Evolutionary conservation across 176 grass and related monocot genomes (phyloP).

Genomic region (Zoysia pacifica): DNA sequence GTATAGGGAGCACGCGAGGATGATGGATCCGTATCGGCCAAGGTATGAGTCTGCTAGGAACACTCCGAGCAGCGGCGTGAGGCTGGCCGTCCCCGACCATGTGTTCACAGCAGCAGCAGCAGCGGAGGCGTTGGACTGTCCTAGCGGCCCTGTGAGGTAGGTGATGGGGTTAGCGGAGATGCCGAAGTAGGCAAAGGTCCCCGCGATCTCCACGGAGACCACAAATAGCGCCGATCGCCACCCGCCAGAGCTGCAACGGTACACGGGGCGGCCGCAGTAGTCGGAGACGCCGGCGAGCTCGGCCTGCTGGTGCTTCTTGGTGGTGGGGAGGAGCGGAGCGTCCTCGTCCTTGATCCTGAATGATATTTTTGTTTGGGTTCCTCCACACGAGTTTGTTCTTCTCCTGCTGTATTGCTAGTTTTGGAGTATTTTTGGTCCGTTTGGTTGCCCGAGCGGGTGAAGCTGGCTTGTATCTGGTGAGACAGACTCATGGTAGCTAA

Average conservation of each 20-base stretch:
- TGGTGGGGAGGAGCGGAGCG: no score
- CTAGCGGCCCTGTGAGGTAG: slow-evolving; percentile 62
- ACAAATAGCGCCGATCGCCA: slow-evolving; percentile 65
- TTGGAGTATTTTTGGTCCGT: no score
- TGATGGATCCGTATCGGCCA: slow-evolving; percentile 54
- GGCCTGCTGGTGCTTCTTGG: no score
- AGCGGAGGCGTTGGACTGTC: slow-evolving; percentile 55
- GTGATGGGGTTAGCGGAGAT: slow-evolving; percentile 64
- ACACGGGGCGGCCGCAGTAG: no score
- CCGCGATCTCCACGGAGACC: slow-evolving; percentile 53
- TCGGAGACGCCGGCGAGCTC: no score
- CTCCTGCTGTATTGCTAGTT: no score
- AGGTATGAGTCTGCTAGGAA: slow-evolving; percentile 68
- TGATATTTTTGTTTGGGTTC: no score
- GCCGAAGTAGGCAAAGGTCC: slow-evolving; percentile 62
- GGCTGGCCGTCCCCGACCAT: slow-evolving; percentile 45
- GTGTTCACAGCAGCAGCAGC: slow-evolving; percentile 63
- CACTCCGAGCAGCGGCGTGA: slow-evolving; percentile 61
- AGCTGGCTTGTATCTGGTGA: no score
- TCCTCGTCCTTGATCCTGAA: no score
- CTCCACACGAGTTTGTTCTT: no score
- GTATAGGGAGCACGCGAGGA: slow-evolving; percentile 58
- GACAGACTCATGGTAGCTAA: no score
- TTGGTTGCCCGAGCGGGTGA: no score
- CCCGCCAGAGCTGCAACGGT: slow-evolving; percentile 35